Evolutionary conservation across 345 rosid genomes (phyloP).

Genomic region (Ricinus communis): DNA sequence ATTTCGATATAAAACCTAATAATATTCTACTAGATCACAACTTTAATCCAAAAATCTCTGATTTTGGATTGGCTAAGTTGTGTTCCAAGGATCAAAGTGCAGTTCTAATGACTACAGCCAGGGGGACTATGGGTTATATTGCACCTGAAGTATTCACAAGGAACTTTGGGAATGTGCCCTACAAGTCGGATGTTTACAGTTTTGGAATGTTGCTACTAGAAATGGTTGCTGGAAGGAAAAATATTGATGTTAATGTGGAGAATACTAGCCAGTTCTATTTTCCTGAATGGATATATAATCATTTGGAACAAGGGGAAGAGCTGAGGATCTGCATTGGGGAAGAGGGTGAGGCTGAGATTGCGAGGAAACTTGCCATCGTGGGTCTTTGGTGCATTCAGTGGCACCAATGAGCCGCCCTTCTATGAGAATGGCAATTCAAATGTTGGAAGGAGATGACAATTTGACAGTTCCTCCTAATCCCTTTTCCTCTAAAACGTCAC

Average conservation of each 20-base stretch:
- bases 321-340: not conserved
- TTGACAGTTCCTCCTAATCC: slow-evolving; percentile 7
- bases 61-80: slow-evolving; percentile 8
- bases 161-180: slow-evolving; percentile 18
- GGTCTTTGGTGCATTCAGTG: slow-evolving; percentile 13
- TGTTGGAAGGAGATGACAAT: slow-evolving; percentile 6
- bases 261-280: slow-evolving; percentile 9
- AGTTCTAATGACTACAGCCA: not conserved
- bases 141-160: slow-evolving; percentile 31
- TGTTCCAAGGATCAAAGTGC: slow-evolving; percentile 14
- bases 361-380: slow-evolving; percentile 10
- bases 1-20: slow-evolving; percentile 7
- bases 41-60: slow-evolving; percentile 6
- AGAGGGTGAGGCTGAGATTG: not conserved
- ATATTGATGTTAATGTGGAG: not conserved
- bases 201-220: slow-evolving; percentile 25
- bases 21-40: slow-evolving; percentile 14
- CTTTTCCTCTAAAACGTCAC: not conserved
- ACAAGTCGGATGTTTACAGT: slow-evolving; percentile 27
- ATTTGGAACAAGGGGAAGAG: slow-evolving; percentile 1
- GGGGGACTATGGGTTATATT: slow-evolving; percentile 7
- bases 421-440: slow-evolving; percentile 8
- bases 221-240: slow-evolving; percentile 28
- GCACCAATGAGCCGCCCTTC: slow-evolving; percentile 8
- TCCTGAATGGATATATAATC: slow-evolving; percentile 8